Conservation (phyloP, 192 early-diverging fungal genomes). For the Coemansia sp. region DNA sequence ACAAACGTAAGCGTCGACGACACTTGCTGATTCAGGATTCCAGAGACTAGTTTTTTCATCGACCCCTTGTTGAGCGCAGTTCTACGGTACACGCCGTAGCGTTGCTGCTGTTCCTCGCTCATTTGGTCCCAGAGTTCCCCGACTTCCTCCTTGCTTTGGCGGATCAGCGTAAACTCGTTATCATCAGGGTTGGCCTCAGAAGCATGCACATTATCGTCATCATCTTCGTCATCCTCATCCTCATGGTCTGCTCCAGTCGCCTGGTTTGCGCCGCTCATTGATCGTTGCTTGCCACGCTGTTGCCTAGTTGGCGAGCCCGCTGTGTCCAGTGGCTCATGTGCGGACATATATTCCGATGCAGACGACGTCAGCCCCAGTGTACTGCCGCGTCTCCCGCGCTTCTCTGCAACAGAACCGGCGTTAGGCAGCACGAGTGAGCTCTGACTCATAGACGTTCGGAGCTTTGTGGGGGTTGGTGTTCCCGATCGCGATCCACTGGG, state of each 20-base stretch:
- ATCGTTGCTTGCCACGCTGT: background rate
- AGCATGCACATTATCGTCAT: slow-evolving; percentile 10
- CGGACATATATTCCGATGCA: background rate
- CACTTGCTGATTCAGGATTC: slow-evolving; percentile 72
- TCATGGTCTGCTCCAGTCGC: slow-evolving; percentile 5
- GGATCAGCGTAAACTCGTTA: slow-evolving; percentile 19
- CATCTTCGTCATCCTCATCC: slow-evolving; percentile 4
- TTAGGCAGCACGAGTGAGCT: background rate
- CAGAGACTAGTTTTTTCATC: slow-evolving; percentile 72
- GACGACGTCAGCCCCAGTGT: background rate
- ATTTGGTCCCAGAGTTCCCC: slow-evolving; percentile 44
- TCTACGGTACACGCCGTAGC: slow-evolving; percentile 83
- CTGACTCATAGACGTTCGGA: slow-evolving; percentile 7
- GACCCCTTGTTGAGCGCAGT: slow-evolving; percentile 75
- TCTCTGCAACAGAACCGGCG: background rate
- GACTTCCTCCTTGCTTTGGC: slow-evolving; percentile 53
- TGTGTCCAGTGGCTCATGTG: background rate
- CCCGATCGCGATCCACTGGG: slow-evolving; percentile 16
- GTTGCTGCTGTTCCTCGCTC: slow-evolving; percentile 68
- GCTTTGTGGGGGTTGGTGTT: slow-evolving; percentile 20
- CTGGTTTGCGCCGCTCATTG: background rate
- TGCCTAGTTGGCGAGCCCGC: too few relatives aligned
- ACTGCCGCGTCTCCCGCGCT: background rate
- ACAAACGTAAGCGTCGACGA: slow-evolving; percentile 76
- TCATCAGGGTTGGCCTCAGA: background rate